Evolutionary conservation across 2,329 filamentous ascomycete genomes (phyloP), one percentile per base, ranked within the genome.

Genomic region (Ophiostoma triangulosporum): DNA sequence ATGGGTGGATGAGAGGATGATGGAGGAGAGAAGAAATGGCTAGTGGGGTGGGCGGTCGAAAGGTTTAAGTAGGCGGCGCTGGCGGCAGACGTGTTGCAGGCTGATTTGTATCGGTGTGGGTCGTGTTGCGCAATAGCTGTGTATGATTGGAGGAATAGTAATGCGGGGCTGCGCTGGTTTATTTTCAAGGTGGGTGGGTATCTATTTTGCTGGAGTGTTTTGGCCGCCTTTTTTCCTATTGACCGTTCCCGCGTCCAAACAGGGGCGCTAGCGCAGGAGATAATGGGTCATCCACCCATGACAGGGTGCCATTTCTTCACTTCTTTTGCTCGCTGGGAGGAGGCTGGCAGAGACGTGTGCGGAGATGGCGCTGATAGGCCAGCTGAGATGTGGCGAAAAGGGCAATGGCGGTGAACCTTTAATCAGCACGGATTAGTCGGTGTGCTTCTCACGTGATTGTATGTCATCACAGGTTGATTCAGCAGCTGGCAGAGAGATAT

Each of bases 41-140:
- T 58, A 58, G 64, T 62, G 62, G 70, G 68, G 73, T 15, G 72
- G 73, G 71, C 68, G 64, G 61, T 60, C 60, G 55, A 57, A 61
- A 60, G 60, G 61, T 66, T 69, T 70, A 69, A 65, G 64, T 69
- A 68, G 61, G 63, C 59, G 51, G 59, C 33, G 38, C 56, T 49
- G 53, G 53, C 52, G 54, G 56, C 54, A 40, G 58, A 60, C 59
- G 62, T 58, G 61, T 60, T 64, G 61, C 59, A 60, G 65, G 65
- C 66, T 68, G 66, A 68, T 68, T 65, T 60, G 57, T 48, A 20
- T 33, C 43, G 22, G 38, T n/a, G 49, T 54, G 50, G 53, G 53
- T 50, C 50, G 5, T 1, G 0, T 11, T 7, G n/a, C n/a, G 5
- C 27, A 4, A 15, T 26, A 2, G 14, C 3, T 20, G 0, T 7